Percentiles rank a stretch among this genome's conserved stretches.
phyloP scores from a whole-genome alignment of 2,329 filamentous ascomycete species.

The Phialophora macrospora region DNA sequence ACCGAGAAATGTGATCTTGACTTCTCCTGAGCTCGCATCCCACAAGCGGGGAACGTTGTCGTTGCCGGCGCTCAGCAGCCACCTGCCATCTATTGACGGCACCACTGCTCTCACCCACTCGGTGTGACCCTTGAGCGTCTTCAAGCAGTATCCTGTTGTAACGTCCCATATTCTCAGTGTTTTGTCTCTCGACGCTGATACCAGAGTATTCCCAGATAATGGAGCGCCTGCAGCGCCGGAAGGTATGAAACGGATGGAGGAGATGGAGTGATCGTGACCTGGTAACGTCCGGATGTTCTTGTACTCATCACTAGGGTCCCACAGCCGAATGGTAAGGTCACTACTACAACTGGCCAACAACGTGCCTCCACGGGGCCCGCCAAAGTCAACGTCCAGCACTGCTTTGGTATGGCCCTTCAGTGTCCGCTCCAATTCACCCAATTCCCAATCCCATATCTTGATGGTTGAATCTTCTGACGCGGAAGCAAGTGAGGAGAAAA shows the following conservation, averaged over 20 bases:
- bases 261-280: slow-evolving; percentile 91
- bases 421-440: slow-evolving; percentile 86
- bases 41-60: slow-evolving; percentile 82
- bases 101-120: slow-evolving; percentile 92
- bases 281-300: slow-evolving; percentile 92
- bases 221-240: slow-evolving; percentile 78
- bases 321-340: slow-evolving; percentile 91
- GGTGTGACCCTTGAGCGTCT: slow-evolving; percentile 82
- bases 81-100: slow-evolving; percentile 81
- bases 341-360: slow-evolving; percentile 83
- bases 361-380: slow-evolving; percentile 78
- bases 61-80: slow-evolving; percentile 79
- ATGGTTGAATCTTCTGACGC: slow-evolving; percentile 92
- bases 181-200: slow-evolving; percentile 83
- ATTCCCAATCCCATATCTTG: slow-evolving; percentile 97
- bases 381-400: slow-evolving; percentile 87
- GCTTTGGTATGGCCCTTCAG: slow-evolving; percentile 91
- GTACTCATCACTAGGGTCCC: slow-evolving; percentile 90
- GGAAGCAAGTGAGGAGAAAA: slow-evolving; percentile 87
- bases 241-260: slow-evolving; percentile 84
- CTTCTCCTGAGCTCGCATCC: slow-evolving; percentile 78
- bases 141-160: slow-evolving; percentile 88
- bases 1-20: slow-evolving; percentile 78
- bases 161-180: slow-evolving; percentile 90
- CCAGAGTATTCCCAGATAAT: slow-evolving; percentile 80